Percentiles rank a stretch among this genome's conserved stretches.
Conservation (phyloP, 805 yeast species). For the Isabelozyma pseudorhagii region DNA sequence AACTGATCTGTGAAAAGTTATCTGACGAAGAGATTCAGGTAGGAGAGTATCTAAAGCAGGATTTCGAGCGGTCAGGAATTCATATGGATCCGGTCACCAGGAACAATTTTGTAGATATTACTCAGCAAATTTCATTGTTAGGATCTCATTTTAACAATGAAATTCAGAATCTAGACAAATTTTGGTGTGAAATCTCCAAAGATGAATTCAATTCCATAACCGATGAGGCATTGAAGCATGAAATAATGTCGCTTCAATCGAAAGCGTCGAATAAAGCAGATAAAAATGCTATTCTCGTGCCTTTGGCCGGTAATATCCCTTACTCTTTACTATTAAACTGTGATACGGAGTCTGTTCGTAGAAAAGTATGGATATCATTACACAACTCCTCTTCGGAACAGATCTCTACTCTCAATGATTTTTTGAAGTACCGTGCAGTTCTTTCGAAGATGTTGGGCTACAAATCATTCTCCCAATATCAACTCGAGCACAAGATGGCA, state of each 20-base stretch:
- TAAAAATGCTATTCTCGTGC: conserved; percentile 18
- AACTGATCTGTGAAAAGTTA: conserved; percentile 32
- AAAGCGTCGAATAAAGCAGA: conserved; percentile 7
- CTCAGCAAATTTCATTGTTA: conserved; percentile 73
- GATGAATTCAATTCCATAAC: conserved; percentile 27
- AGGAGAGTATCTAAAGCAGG: conserved; percentile 74
- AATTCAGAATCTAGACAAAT: conserved; percentile 30
- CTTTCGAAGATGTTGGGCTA: conserved; percentile 74
- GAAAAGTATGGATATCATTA: conserved; percentile 69
- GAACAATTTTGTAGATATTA: conserved; percentile 67
- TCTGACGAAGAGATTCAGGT: conserved; percentile 76
- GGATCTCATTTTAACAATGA: conserved; percentile 75
- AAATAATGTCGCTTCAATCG: conserved; percentile 24
- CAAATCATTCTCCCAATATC: conserved; percentile 71
- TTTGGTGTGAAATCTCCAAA: conserved; percentile 34
- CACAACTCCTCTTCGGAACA: conserved; percentile 67
- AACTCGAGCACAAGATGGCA: conserved; percentile 88
- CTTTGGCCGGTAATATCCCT: conserved; percentile 58
- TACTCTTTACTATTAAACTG: conserved; percentile 62
- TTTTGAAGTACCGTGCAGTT: conserved; percentile 64
- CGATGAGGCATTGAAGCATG: conserved; percentile 16
- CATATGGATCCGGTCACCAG: conserved; percentile 67
- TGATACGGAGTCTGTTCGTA: conserved; percentile 53
- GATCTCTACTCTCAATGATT: conserved; percentile 51
- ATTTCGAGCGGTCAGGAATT: conserved; percentile 88